Evolutionary conservation across 2,329 filamentous ascomycete species (phyloP).

Genomic region (Clathrospora elynae): DNA sequence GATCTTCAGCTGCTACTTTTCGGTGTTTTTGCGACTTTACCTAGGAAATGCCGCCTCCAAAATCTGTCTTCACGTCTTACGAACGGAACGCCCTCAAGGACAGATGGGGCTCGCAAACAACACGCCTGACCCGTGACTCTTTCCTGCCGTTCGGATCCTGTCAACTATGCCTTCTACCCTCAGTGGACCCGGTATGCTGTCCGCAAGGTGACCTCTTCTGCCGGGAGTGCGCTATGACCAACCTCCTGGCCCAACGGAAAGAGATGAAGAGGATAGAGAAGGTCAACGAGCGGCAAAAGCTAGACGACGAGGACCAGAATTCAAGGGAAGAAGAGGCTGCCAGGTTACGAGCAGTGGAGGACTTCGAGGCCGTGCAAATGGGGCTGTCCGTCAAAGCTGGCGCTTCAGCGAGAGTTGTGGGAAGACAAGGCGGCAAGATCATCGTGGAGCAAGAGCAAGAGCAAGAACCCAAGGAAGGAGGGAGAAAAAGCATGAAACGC

Average conservation of each 20-base stretch:
- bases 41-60: conserved; percentile 35
- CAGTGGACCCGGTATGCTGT: conserved; percentile 83
- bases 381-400: conserved; percentile 55
- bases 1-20: background rate
- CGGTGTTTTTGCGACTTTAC: background rate
- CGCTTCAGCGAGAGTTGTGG: conserved; percentile 46
- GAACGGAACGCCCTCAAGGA: conserved; percentile 82
- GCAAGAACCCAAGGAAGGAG: conserved; percentile 34
- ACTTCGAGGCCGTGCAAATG: conserved; percentile 85
- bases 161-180: conserved; percentile 80
- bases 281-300: conserved; percentile 63
- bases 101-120: conserved; percentile 79
- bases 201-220: conserved; percentile 84
- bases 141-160: conserved; percentile 92
- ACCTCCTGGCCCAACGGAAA: conserved; percentile 88
- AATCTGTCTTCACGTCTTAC: conserved; percentile 82
- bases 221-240: conserved; percentile 87
- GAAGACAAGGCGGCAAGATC: conserved; percentile 52
- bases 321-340: conserved; percentile 71
- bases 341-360: conserved; percentile 69
- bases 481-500: conserved; percentile 63
- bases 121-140: conserved; percentile 85
- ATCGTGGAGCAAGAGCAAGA: conserved; percentile 48
- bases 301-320: conserved; percentile 66
- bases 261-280: conserved; percentile 84